A percentile compares a stretch with the other conserved stretches of the same genome.
These are phyloP conservation scores for Elongisporangium undulatum DNA, from an alignment of 352 stramenopile genomes.

Conservation along the genomic window DNA sequence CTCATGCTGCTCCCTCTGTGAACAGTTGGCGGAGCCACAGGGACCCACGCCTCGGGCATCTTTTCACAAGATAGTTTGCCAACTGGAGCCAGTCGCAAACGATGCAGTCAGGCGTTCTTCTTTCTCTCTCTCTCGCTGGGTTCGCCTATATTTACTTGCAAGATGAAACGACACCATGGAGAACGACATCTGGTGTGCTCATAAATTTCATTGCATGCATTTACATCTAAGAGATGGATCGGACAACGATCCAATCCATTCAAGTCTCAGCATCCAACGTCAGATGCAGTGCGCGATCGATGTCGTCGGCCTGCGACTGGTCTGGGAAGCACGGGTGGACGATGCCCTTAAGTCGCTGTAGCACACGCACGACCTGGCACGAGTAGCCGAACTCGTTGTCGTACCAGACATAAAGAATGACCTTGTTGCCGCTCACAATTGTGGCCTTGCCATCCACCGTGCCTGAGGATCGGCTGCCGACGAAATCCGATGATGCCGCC, in stretches of 20 bases:
- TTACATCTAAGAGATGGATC: neutral
- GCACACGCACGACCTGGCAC: slow-evolving; percentile 78
- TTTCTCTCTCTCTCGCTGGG: neutral
- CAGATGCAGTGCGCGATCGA: slow-evolving; percentile 62
- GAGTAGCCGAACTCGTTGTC: slow-evolving; percentile 91
- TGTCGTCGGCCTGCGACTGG: slow-evolving; percentile 56
- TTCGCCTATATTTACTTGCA: neutral
- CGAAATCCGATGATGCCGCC: slow-evolving; percentile 80
- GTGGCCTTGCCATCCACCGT: slow-evolving; percentile 84
- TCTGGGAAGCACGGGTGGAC: slow-evolving; percentile 70
- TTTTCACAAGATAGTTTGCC: too few species aligned
- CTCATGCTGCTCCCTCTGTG: neutral
- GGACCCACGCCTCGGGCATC: neutral
- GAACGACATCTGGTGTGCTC: neutral
- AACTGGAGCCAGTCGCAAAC: too few species aligned
- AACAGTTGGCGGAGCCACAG: neutral
- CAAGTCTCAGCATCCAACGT: slow-evolving; percentile 27
- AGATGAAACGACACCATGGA: neutral
- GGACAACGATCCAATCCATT: neutral
- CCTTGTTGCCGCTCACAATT: slow-evolving; percentile 81
- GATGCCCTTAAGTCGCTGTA: slow-evolving; percentile 80
- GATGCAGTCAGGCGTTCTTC: neutral
- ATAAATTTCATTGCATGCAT: neutral
- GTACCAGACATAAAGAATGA: slow-evolving; percentile 89
- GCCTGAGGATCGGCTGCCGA: slow-evolving; percentile 64